Conservation (phyloP, 2,329 filamentous ascomycete species). For the Trichoderma cornu-damae region DNA sequence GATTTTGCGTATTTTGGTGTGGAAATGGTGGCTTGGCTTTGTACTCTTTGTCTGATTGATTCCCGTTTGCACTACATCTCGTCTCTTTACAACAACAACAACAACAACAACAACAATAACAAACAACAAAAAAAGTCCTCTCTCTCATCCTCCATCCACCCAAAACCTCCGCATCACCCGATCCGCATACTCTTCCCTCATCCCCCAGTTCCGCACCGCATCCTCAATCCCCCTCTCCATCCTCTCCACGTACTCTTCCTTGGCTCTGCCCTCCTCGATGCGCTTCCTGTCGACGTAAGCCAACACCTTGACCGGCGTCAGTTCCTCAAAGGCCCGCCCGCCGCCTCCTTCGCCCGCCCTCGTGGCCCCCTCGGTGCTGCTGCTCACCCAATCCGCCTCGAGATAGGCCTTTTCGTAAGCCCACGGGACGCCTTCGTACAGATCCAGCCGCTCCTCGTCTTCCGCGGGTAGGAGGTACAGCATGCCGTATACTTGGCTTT, state of each 20-base stretch:
- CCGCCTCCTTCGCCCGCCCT: conserved; percentile 13
- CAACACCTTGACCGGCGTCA: conserved; percentile 38
- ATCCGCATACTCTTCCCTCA: conserved; percentile 53
- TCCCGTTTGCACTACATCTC: no score
- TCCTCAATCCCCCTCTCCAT: conserved; percentile 62
- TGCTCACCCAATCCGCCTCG: conserved; percentile 29
- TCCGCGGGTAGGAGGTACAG: conserved; percentile 47
- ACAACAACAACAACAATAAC: background rate
- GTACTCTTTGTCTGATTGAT: no score
- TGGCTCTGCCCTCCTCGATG: conserved; percentile 37
- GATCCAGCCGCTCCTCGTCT: conserved; percentile 51
- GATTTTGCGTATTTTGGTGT: no score
- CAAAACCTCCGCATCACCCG: conserved; percentile 48
- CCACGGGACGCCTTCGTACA: conserved; percentile 58
- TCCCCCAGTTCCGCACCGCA: conserved; percentile 46
- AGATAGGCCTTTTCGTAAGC: conserved; percentile 51
- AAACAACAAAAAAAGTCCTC: no score
- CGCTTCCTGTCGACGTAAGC: conserved; percentile 54
- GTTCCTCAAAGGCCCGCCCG: conserved; percentile 16
- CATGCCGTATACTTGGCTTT: conserved; percentile 50
- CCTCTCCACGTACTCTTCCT: conserved; percentile 54
- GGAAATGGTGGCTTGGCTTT: no score
- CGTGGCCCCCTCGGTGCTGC: conserved; percentile 18
- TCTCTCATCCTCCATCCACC: conserved; percentile 16
- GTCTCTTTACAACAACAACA: background rate